phyloP scores from a whole-genome alignment of 257 asterid genomes.

The Solanum paucissectum region DNA sequence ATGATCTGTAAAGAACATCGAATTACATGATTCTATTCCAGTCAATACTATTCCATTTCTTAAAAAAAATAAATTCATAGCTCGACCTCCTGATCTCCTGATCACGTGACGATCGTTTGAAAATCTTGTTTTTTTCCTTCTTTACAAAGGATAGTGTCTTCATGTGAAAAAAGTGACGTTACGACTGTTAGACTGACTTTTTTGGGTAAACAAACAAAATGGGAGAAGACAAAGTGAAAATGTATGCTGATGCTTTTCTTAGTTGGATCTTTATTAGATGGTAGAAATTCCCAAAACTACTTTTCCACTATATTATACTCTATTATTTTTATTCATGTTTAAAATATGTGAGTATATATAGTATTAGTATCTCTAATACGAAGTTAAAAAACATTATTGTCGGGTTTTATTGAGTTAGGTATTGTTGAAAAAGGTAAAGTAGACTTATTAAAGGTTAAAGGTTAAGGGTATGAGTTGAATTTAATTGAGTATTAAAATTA shows the following conservation, averaged over 20 bases:
- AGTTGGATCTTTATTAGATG: neutral
- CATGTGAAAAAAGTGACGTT: neutral
- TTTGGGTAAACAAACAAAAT: neutral
- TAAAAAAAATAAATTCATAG: too few relatives aligned
- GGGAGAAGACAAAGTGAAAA: neutral
- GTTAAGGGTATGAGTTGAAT: too few relatives aligned
- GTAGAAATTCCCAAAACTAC: too few relatives aligned
- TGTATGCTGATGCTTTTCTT: neutral
- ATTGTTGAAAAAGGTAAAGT: too few relatives aligned
- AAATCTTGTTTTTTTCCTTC: neutral
- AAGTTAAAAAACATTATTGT: too few relatives aligned
- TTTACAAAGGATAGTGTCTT: neutral
- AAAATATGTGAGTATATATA: neutral
- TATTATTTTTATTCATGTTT: too few relatives aligned
- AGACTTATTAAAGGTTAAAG: too few relatives aligned
- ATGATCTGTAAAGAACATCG: too few relatives aligned
- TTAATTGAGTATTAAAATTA: too few relatives aligned
- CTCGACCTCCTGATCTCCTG: neutral
- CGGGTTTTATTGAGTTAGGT: too few relatives aligned
- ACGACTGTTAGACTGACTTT: neutral
- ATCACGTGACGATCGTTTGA: neutral
- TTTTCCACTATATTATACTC: too few relatives aligned
- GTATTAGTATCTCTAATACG: too few relatives aligned
- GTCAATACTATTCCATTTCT: accelerated
- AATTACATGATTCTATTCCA: accelerated